Conservation (phyloP, 768 basidiomycete genomes). For the Neoboletus brunneissimus region DNA sequence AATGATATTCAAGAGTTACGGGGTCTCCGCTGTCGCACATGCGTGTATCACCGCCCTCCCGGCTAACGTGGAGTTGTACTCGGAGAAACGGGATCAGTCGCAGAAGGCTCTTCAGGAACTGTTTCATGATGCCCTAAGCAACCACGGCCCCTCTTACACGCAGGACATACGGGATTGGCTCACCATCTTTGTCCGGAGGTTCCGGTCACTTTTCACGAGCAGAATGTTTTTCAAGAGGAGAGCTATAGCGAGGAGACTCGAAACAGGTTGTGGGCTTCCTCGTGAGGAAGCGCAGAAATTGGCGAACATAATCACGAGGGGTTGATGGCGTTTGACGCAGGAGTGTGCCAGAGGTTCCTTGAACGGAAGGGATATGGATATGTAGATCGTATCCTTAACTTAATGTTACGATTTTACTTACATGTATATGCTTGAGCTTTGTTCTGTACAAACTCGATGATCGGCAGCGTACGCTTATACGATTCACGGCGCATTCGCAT, state of each 20-base stretch:
- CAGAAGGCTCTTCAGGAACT: not conserved
- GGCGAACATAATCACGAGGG: not conserved
- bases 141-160: not conserved
- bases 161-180: not conserved
- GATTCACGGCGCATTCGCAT: not conserved
- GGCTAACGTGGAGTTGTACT: not conserved
- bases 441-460: too few relatives aligned
- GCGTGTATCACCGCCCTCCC: slow-evolving; percentile 1
- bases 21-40: not conserved
- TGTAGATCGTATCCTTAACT: not conserved
- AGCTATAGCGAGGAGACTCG: not conserved
- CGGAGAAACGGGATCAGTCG: not conserved
- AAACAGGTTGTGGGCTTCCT: not conserved
- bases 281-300: not conserved
- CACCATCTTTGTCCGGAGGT: not conserved
- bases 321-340: not conserved
- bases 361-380: not conserved
- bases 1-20: not conserved
- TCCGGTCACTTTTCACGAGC: not conserved
- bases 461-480: not conserved
- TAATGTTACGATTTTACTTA: not conserved
- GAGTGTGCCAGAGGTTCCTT: not conserved
- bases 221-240: not conserved
- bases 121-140: not conserved
- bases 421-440: not conserved